Conservation (phyloP, 1,284 basidiomycete genomes). For the Cryptococcus amylolentus region DNA sequence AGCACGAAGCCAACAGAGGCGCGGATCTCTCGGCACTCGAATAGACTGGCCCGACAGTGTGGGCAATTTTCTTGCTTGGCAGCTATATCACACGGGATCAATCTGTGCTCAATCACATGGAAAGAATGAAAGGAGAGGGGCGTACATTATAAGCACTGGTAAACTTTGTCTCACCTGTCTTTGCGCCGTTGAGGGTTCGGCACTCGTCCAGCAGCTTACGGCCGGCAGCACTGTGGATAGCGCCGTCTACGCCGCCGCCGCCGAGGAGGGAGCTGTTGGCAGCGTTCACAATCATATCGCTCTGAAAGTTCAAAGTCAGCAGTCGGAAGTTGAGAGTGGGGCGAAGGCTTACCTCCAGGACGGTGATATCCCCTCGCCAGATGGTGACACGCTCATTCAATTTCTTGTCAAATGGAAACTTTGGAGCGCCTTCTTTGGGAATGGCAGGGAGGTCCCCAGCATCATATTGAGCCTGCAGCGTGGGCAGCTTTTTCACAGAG, state of each 20-base stretch:
- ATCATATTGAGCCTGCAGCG: too few species aligned
- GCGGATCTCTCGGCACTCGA: slow-evolving; percentile 54
- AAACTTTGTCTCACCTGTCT: slow-evolving; percentile 64
- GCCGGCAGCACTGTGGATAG: slow-evolving; percentile 74
- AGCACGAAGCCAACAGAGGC: slow-evolving; percentile 66
- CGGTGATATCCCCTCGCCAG: slow-evolving; percentile 47
- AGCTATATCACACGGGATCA: neutral
- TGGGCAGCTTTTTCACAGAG: too few species aligned
- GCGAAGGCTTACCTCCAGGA: slow-evolving; percentile 32
- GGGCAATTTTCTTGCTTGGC: slow-evolving; percentile 69
- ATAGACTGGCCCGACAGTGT: slow-evolving; percentile 87
- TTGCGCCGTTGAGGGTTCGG: slow-evolving; percentile 66
- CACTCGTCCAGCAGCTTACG: slow-evolving; percentile 66
- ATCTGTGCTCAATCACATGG: neutral
- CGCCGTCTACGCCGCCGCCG: slow-evolving; percentile 53
- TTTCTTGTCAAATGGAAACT: slow-evolving; percentile 6
- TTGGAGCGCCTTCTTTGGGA: slow-evolving; percentile 5
- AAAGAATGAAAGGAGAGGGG: slow-evolving; percentile 1
- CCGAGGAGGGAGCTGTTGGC: slow-evolving; percentile 75
- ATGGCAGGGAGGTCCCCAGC: slow-evolving; percentile 29
- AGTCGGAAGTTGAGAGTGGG: neutral
- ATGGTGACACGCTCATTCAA: slow-evolving; percentile 35
- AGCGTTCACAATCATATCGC: slow-evolving; percentile 83
- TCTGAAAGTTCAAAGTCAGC: slow-evolving; percentile 17
- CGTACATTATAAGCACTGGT: slow-evolving; percentile 45